Base-by-base conservation (phyloP, 306 rosid species). In the Hylodesmum podocarpum region DNA sequence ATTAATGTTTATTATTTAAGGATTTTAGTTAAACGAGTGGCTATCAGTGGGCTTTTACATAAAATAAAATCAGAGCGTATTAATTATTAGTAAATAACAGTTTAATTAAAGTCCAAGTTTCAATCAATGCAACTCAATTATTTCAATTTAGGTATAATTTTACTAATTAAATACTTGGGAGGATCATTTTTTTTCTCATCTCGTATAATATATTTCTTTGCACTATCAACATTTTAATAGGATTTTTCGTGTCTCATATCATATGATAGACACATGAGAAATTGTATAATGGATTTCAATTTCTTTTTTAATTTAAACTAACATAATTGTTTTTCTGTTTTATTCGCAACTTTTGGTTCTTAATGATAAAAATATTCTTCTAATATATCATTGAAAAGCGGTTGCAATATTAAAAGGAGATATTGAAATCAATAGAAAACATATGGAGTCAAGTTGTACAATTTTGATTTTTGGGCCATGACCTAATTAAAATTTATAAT, bases 381-480 rank as follows among this genome's bases (percentile, higher is more conserved):
- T 7, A 22, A 5, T 37, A 10, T 14, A 34, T 36, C 41, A 34
- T 13, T 71, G 8, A 31, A 13, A 70, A 61, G 41, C 33, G 55
- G 41, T 31, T 47, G 39, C 44, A 15, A 33, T 46, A 34, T 21
- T 46, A 21, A 57, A 15, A 21, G 31, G 16, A 50, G 15, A 8
- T 19, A 22, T 59, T 8, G 43, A 33, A 78, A 46, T 15, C 44
- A 13, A 28, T 29, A 10, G 22, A 19, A 28, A 28, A 31, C 3
- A 10, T 55, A 43, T 24, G 66, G 44, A 59, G 43, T 44, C 46
- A 36, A 34, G 65, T 34, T 46, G 31, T 61, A 70, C 2, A 50
- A 79, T 37, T 79, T 50, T 27, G 6, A 50, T 70, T 37, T 58
- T 63, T n/a, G n/a, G 59, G 29, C 75, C 63, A 41, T 22, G 31